These are phyloP conservation scores for Arthroderma uncinatum DNA, from an alignment of 2,329 filamentous ascomycete genomes.

Conservation along the genomic window DNA sequence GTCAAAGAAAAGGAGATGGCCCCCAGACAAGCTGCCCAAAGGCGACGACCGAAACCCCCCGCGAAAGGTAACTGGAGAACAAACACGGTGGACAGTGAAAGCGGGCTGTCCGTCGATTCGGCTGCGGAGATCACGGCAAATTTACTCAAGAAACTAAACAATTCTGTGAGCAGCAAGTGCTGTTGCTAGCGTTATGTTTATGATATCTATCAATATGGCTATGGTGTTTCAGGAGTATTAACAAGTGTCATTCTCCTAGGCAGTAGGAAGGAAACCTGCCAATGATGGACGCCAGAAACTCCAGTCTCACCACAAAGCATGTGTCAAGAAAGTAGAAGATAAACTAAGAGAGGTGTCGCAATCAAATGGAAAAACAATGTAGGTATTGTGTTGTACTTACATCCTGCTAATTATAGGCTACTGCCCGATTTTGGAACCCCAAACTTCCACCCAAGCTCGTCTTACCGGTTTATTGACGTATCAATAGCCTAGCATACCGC, in stretches of 20 bases:
- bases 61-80: neutral
- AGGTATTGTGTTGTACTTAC: constrained; percentile 6
- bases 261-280: constrained; percentile 8
- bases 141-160: constrained; percentile 13
- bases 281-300: constrained; percentile 12
- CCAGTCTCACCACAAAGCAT: constrained; percentile 12
- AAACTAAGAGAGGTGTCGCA: constrained; percentile 7
- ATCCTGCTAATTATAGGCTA: neutral
- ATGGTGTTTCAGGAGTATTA: neutral
- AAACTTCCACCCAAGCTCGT: neutral
- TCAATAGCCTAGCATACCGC: constrained; percentile 11
- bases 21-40: neutral
- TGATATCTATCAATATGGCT: neutral
- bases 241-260: constrained; percentile 6
- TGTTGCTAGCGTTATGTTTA: neutral
- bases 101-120: constrained; percentile 3
- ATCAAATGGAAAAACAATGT: constrained; percentile 10
- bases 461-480: neutral
- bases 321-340: constrained; percentile 12
- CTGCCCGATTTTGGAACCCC: neutral
- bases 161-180: constrained; percentile 14
- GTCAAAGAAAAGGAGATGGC: constrained; percentile 4
- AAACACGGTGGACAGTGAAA: neutral
- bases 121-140: constrained; percentile 6
- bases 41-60: neutral